Evolutionary conservation across 106 monocot genomes (phyloP), one percentile per base, ranked within the genome.

Genomic region (Chionographis japonica): DNA sequence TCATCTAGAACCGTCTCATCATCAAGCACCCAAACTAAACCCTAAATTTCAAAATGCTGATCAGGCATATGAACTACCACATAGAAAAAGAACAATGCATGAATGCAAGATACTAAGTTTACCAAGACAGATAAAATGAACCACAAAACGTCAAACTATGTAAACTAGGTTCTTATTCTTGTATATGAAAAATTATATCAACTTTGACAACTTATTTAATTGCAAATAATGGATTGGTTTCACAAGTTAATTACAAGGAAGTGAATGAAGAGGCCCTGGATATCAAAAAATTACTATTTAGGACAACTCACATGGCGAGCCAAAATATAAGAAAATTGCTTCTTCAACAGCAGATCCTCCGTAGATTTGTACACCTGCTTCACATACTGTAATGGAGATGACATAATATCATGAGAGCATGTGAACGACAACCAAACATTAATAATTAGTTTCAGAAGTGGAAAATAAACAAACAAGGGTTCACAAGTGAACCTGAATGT

Each of bases 301-400:
- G 52, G 50, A 46, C 36, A n/a, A 61, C 91, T 92, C 87, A 98
- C 97, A 83, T 98, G 97, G 52, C 81, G 97, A 39, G 92, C 97
- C 63, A 92, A 68, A 37, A 89, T 92, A 69, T 90, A 98, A 66
- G 82, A 89, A 72, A 98, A 92, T 77, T 98, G 97, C 72, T 98
- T 92, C 83, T 87, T 92, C 89, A 87, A 65, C 60, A 92, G 40
- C 16, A 85, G 78, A 65, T 98, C 84, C 37, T 83, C 74, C 39
- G 88, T 88, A 37, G 83, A 78, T 60, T 76, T 83, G 51, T 75
- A 98, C 6, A 98, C 76, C 70, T 87, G 92, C 66, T 87, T 98
- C 57, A 98, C 89, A 77, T 89, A 87, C 97, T 92, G 89, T 58
- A 38, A 72, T 52, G 36, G 49, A n/a, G 51, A 73, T 49, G 35